Evolutionary conservation across 805 yeast genomes (phyloP).

Genomic region (Suhomyces emberorum): DNA sequence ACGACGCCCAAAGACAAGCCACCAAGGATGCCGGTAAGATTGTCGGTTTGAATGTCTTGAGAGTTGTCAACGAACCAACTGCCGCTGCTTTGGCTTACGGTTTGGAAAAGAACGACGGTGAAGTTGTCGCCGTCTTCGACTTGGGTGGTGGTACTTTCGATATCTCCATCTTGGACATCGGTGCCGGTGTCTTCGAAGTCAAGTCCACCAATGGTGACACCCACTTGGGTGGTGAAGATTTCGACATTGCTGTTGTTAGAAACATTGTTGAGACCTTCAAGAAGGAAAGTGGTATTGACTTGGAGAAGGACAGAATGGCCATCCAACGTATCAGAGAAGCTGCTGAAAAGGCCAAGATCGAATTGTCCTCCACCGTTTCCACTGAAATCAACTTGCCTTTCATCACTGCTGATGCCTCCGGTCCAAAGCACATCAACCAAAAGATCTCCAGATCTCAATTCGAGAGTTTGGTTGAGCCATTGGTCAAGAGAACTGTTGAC

Average conservation of each 20-base stretch:
- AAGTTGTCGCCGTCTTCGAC: constrained; percentile 93
- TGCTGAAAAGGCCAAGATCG: constrained; percentile 87
- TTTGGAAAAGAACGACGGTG: constrained; percentile 74
- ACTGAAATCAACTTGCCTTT: constrained; percentile 81
- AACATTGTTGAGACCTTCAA: constrained; percentile 77
- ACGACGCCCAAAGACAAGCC: constrained; percentile 90
- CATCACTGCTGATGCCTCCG: constrained; percentile 82
- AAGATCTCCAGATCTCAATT: constrained; percentile 65
- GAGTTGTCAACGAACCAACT: constrained; percentile 89
- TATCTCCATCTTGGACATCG: constrained; percentile 93
- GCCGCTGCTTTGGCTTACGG: constrained; percentile 96
- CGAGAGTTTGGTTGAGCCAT: constrained; percentile 62
- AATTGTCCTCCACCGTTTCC: constrained; percentile 67
- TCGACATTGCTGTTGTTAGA: constrained; percentile 84
- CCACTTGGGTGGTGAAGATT: constrained; percentile 91
- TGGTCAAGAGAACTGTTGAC: constrained; percentile 68
- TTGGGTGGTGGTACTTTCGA: constrained; percentile 99
- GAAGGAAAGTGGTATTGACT: constrained; percentile 65
- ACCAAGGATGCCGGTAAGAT: constrained; percentile 97
- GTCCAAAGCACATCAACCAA: constrained; percentile 75
- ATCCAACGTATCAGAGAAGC: constrained; percentile 85
- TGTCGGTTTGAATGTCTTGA: constrained; percentile 86
- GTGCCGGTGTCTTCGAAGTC: constrained; percentile 97
- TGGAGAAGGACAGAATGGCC: constrained; percentile 66
- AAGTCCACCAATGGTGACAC: constrained; percentile 97